Evolutionary conservation across 1,139 yeast species (phyloP), one percentile per base, ranked within the genome.

Genomic region (Protomyces lactucae-debilis): DNA sequence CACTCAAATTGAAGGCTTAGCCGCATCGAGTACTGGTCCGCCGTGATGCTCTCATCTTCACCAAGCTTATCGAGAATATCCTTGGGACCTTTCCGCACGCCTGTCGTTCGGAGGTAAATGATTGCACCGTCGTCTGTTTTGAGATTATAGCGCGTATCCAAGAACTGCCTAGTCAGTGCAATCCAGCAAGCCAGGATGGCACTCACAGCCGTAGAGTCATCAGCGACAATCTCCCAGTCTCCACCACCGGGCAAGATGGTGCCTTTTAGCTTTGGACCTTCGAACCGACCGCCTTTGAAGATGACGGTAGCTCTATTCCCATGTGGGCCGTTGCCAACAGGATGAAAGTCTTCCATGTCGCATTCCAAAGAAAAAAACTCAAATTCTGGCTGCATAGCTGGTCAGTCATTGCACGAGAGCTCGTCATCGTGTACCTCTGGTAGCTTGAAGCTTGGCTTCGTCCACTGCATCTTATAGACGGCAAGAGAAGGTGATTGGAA

Each of bases 11-110:
- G 53, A 32, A 59, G 35, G 25, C 53, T 52, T 12, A 59, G 45
- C 6, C 63, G 63, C 63, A 59, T 59, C 23, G 57, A 52, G 63
- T 52, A 59, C 53, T 59, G 63, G 25, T 59, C 63, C n/a, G 57
- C 45, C 35, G 57, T 59, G 35, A 59, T 59, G 21, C 53, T 52
- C 36, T 52, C 57, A 23, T 59, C 63, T 16, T 52, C 56, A 5
- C 63, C 63, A 36, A 59, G 52, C 52, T 40, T 59, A 52, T 59
- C 63, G 25, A 59, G 57, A 10, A 59, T 52, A 8, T 59, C 63
- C 36, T 59, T 37, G 40, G 63, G 57, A 18, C 63, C 63, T 23
- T 59, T 37, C 6, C 63, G 56, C 2, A 59, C 63, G 5, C 63
- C 63, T 14, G 57, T 59, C 37, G 63, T 59, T 12, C 43, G 57